Conservation (phyloP, 768 basidiomycete species). For the Grammothele lineata region DNA sequence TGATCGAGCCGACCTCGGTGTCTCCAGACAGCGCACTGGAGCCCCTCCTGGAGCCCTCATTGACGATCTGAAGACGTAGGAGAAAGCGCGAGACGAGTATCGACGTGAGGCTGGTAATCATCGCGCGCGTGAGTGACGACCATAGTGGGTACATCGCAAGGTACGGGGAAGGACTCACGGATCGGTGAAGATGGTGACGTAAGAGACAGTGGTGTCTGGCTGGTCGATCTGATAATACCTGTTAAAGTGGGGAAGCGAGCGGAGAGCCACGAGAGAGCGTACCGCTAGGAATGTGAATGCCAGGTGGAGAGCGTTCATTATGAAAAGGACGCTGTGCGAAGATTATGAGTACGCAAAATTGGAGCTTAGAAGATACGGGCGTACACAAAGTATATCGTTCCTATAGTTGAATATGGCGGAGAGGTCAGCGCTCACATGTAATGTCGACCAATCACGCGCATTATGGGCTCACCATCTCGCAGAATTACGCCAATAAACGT, state of each 20-base stretch:
- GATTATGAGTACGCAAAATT: not conserved
- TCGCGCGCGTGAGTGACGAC: too few relatives aligned
- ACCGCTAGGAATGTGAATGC: not conserved
- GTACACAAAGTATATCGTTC: not conserved
- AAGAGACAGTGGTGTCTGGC: not conserved
- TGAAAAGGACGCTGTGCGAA: not conserved
- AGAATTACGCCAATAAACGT: too few relatives aligned
- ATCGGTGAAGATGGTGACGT: not conserved
- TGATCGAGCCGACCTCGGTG: not conserved
- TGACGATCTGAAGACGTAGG: not conserved
- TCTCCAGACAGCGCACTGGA: too few relatives aligned
- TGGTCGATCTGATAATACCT: not conserved
- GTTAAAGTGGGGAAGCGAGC: not conserved
- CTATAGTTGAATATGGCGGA: not conserved
- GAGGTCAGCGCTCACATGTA: not conserved
- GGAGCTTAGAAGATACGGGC: not conserved
- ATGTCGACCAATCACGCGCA: too few relatives aligned
- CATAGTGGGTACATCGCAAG: not conserved
- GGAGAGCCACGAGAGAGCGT: not conserved
- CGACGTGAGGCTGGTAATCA: not conserved
- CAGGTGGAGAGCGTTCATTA: not conserved
- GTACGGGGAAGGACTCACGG: not conserved
- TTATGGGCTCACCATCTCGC: too few relatives aligned
- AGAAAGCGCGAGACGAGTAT: constrained; percentile 1
- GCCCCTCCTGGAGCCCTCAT: not conserved